Evolutionary conservation across 345 rosid genomes (phyloP).

Genomic region (Cardamine chenopodiifolia): DNA sequence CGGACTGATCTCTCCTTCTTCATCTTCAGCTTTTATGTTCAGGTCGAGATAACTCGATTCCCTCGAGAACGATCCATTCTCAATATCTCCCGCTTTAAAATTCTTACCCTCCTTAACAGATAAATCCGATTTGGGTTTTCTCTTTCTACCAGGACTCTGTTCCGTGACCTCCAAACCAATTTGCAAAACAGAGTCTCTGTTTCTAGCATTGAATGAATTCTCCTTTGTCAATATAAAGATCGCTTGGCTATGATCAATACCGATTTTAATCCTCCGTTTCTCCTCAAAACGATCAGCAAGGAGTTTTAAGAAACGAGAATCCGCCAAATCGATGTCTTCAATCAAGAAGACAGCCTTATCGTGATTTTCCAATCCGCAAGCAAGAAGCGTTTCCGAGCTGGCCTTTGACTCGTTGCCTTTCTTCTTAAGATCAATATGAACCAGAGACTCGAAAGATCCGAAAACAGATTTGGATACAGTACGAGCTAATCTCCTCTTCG

Average conservation of each 20-base stretch:
- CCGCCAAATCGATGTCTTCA: conserved; percentile 71
- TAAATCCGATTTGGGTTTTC: conserved; percentile 53
- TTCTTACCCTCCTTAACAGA: conserved; percentile 45
- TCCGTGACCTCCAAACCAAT: conserved; percentile 55
- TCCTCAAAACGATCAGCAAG: conserved; percentile 58
- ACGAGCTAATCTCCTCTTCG: conserved; percentile 72
- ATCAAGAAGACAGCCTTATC: conserved; percentile 61
- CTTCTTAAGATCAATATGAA: conserved; percentile 53
- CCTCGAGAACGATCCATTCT: conserved; percentile 46
- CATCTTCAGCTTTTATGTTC: conserved; percentile 64
- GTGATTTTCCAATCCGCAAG: conserved; percentile 40
- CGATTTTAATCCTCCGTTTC: conserved; percentile 7
- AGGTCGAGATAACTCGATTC: conserved; percentile 71
- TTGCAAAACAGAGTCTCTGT: conserved; percentile 52
- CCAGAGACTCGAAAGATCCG: conserved; percentile 61
- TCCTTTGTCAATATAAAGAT: conserved; percentile 63
- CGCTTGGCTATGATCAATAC: conserved; percentile 37
- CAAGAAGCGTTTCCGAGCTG: conserved; percentile 40
- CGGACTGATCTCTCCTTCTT: conserved; percentile 60
- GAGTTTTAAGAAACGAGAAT: conserved; percentile 50
- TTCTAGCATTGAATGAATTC: conserved; percentile 34
- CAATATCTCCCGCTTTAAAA: conserved; percentile 44
- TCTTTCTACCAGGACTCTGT: conserved; percentile 49
- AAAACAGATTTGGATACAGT: conserved; percentile 59
- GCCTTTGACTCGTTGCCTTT: conserved; percentile 30